Evolutionary conservation across 176 grass and related monocot species (phyloP).

Genomic region (Oryza nivara): DNA sequence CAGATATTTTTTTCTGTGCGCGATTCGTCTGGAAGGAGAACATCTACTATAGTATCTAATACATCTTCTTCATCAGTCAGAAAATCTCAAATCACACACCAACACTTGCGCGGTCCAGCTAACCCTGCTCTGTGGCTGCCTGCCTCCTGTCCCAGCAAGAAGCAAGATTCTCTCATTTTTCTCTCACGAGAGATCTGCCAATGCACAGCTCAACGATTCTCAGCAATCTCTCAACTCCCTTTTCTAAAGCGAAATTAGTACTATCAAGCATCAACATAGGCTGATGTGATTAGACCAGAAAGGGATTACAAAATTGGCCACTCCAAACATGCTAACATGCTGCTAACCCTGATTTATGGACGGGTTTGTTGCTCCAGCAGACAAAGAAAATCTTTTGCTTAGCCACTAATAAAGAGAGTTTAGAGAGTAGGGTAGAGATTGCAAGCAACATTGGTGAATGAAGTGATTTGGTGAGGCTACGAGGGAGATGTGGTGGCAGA

Average conservation of each 20-base stretch:
- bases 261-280: not conserved
- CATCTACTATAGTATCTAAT: not conserved
- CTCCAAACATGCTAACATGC: slow-evolving; percentile 15
- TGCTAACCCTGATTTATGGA: not conserved
- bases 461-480: not conserved
- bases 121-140: not conserved
- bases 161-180: not conserved
- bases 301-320: not conserved
- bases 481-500: not conserved
- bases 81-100: not conserved
- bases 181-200: not conserved
- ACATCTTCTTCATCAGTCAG: not conserved
- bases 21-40: not conserved
- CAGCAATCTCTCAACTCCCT: not conserved
- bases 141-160: not conserved
- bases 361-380: not conserved
- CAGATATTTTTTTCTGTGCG: not conserved
- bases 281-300: not conserved
- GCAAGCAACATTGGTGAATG: not conserved
- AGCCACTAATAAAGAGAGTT: not conserved
- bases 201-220: slow-evolving; percentile 6
- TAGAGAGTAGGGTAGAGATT: not conserved
- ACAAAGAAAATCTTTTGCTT: not conserved
- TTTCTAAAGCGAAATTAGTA: not conserved
- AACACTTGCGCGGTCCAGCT: not conserved